Evolutionary conservation across 148 eudicot genomes (phyloP), one percentile per base, ranked within the genome.

Genomic region (Amaranthus cruentus): DNA sequence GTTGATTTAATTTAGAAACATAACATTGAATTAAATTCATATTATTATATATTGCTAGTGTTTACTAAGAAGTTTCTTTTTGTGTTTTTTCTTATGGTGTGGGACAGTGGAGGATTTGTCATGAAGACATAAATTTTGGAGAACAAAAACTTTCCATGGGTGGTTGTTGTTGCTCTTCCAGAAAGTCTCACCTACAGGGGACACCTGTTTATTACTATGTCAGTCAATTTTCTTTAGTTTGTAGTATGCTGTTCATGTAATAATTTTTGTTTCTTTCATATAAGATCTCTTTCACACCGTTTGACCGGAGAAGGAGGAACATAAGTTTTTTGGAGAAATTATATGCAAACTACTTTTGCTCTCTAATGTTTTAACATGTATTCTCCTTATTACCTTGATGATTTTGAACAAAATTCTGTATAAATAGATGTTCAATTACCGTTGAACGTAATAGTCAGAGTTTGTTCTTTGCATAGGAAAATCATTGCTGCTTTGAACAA

Each of bases 131-230:
- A 61, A 65, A 6, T n/a, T 67, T 74, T 77, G 83, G 66, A 80
- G 46, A 62, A 54, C 15, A 51, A 65, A 11, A 66, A 56, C 73
- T 71, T 62, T 70, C 74, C 62, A 88, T 88, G 97, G 93, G 91
- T 68, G 90, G 94, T 83, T 91, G 97, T 78, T 91, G 97, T 78
- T 89, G 89, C 81, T 84, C 94, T 84, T 85, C 92, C 62, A 82
- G 91, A 74, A 88, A 81, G 75, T 75, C 83, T 51, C 94, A 85
- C 74, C 83, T 91, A 67, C 90, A 86, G 47, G 91, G 92, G 72
- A 88, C 94, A 47, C 94, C 94, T 49, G 89, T 89, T 13, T 91
- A 87, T 85, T 89, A 86, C 79, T 92, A 88, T 89, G 97, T 92
- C 46, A 87, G 97, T 85, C 61, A 69, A 75, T 69, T 76, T 67